Percentiles rank a stretch among this genome's conserved stretches.
Conservation (phyloP, 495 filamentous ascomycete species). For the Aspergillus affinis region DNA sequence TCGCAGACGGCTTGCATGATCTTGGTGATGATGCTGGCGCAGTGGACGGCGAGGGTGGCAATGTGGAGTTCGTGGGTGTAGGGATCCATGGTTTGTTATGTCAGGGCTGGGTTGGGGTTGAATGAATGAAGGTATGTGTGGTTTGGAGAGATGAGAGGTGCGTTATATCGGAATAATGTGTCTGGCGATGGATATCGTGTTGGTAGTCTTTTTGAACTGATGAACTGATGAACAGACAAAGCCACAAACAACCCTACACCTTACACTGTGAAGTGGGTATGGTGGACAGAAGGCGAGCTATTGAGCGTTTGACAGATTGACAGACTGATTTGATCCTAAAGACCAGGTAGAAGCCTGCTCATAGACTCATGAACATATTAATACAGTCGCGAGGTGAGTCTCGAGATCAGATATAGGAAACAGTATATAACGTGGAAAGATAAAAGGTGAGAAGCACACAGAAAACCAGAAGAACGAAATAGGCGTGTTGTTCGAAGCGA, state of each 20-base stretch:
- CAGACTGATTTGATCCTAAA: too few species aligned
- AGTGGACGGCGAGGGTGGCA: constrained; percentile 40
- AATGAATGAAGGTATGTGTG: neutral
- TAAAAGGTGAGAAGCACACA: neutral
- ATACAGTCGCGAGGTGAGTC: neutral
- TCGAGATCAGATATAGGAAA: neutral
- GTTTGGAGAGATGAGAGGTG: neutral
- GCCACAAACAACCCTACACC: too few species aligned
- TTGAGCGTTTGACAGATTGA: too few species aligned
- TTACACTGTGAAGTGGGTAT: too few species aligned
- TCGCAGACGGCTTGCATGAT: constrained; percentile 26
- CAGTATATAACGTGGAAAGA: neutral
- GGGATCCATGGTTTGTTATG: neutral
- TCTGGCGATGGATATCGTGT: too few species aligned
- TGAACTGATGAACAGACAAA: too few species aligned
- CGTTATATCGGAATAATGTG: too few species aligned
- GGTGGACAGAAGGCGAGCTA: too few species aligned
- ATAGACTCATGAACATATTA: too few species aligned
- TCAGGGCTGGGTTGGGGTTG: neutral
- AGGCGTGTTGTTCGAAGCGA: neutral
- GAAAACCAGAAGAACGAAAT: neutral
- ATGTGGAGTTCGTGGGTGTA: constrained; percentile 31
- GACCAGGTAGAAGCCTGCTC: too few species aligned
- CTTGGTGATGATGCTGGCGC: constrained; percentile 39
- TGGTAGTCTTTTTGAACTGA: too few species aligned